These are phyloP conservation scores for Magnolia changhungtana DNA, from an alignment of 164 flowering plant genomes.

Conservation along the genomic window DNA sequence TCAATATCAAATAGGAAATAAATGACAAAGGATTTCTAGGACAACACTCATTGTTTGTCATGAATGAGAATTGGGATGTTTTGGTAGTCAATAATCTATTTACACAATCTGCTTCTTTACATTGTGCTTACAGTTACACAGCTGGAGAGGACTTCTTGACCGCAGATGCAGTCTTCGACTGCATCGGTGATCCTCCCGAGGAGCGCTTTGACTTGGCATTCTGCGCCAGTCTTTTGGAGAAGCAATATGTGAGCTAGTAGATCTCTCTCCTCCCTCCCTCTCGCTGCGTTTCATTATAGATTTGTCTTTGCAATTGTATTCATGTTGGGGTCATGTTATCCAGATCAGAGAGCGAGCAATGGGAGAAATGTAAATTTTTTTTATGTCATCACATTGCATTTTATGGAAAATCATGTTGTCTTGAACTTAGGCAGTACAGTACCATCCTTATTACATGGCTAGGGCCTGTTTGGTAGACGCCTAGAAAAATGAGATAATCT, in stretches of 20 bases:
- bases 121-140: constrained; percentile 60
- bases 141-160: constrained; percentile 80
- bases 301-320: neutral
- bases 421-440: too few species aligned
- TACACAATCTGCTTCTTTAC: neutral
- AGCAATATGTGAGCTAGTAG: constrained; percentile 64
- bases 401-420: too few species aligned
- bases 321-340: neutral
- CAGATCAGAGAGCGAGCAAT: neutral
- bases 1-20: neutral
- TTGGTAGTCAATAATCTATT: neutral
- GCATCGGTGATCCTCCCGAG: constrained; percentile 90
- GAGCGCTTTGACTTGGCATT: constrained; percentile 84
- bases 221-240: constrained; percentile 79
- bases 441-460: too few species aligned
- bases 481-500: too few species aligned
- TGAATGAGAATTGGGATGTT: neutral
- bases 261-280: neutral
- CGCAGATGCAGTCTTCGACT: constrained; percentile 93
- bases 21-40: neutral
- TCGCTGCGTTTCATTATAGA: neutral
- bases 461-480: too few species aligned
- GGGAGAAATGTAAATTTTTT: neutral
- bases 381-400: neutral
- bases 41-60: neutral